Evolutionary conservation across 2,329 filamentous ascomycete species (phyloP), one percentile per base, ranked within the genome.

Genomic region (Zymoseptoria passerinii): DNA sequence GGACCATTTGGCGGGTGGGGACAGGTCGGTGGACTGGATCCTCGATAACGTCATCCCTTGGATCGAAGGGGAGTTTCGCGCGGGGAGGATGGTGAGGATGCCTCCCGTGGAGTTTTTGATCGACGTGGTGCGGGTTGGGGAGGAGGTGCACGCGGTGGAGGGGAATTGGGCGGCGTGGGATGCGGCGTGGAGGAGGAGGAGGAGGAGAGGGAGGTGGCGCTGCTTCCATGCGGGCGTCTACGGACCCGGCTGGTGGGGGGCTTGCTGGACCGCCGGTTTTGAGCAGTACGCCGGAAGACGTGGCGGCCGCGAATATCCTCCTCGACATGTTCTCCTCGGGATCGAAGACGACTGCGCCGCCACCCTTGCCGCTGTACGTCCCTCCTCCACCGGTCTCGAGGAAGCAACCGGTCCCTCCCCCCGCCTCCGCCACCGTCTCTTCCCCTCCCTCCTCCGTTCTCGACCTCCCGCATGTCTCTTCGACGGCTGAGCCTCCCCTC

Each of bases 91-190:
- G 60, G 48, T 28, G 13, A 56, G 55, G 18, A 64, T 71, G 64
- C 65, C 67, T n/a, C 68, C 69, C 10, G 60, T 69, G 50, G 69
- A 71, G 62, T 70, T 71, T 55, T 61, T 71, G 13, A 65, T 71
- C 58, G 57, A 58, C 52, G 57, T 63, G n/a, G 23, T 51, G 4
- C 50, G 44, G 28, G 48, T 48, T 5, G 63, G 57, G 54, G 69
- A 71, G 35, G 35, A 16, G 13, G 35, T 44, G 10, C 10, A 44
- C 35, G 35, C 35, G 35, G 35, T 44, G 35, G 35, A 44, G 35
- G 35, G 35, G 35, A 44, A 44, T 44, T 44, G 35, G 35, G 35
- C 10, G 35, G 35, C 35, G 35, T 44, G 35, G 35, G 35, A 44
- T 6, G 35, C 35, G 35, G 35, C 35, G 13, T 44, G 13, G 13